Conservation (phyloP, 495 filamentous ascomycete species). For the Annulohypoxylon stygium region DNA sequence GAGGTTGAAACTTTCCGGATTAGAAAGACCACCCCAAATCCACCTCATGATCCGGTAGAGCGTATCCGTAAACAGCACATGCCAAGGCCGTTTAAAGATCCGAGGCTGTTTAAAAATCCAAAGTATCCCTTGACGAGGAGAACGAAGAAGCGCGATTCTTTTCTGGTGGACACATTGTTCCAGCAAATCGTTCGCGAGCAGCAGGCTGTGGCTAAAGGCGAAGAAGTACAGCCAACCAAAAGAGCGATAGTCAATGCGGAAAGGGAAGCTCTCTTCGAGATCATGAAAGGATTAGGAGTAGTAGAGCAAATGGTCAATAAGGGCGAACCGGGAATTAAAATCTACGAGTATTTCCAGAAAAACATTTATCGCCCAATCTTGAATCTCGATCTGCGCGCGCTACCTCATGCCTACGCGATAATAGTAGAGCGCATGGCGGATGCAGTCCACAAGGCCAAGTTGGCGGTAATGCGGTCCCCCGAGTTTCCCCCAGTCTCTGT, state of each 20-base stretch:
- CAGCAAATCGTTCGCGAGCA: conserved; percentile 47
- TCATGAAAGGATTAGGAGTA: conserved; percentile 53
- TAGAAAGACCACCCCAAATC: neutral
- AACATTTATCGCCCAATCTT: conserved; percentile 52
- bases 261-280: conserved; percentile 40
- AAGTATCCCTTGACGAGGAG: neutral
- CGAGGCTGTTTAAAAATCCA: no score
- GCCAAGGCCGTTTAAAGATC: no score
- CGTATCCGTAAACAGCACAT: no score
- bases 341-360: conserved; percentile 58
- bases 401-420: conserved; percentile 41
- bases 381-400: conserved; percentile 21
- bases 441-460: conserved; percentile 51
- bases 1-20: no score
- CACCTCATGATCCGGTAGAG: no score
- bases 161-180: conserved; percentile 43
- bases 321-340: conserved; percentile 41
- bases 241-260: neutral
- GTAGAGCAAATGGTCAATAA: conserved; percentile 55
- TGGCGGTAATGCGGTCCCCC: conserved; percentile 48
- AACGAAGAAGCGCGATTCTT: conserved; percentile 14
- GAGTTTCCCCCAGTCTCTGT: conserved; percentile 56
- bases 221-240: neutral
- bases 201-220: conserved; percentile 24
- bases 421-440: conserved; percentile 46